phyloP scores from a whole-genome alignment of 345 rosid species.

The Anastatica hierochuntica region DNA sequence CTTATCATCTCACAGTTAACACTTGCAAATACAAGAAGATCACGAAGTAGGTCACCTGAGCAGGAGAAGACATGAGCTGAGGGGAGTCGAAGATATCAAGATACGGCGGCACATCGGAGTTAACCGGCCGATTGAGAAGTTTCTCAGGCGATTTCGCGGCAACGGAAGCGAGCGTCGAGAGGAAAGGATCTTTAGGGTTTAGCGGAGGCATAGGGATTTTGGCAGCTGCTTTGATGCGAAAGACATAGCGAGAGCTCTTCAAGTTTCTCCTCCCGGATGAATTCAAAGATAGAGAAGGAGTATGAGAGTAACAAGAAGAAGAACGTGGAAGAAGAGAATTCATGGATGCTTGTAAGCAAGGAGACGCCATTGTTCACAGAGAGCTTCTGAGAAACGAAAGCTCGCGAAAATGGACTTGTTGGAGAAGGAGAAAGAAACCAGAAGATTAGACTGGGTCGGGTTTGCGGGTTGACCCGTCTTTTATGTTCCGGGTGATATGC shows the following conservation, averaged over 20 bases:
- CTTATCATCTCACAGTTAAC: too few relatives aligned
- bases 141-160: slow-evolving; percentile 54
- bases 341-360: slow-evolving; percentile 40
- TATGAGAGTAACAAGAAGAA: too few relatives aligned
- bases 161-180: slow-evolving; percentile 46
- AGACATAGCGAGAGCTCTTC: slow-evolving; percentile 24
- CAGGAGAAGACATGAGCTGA: slow-evolving; percentile 73
- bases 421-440: slow-evolving; percentile 16
- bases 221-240: slow-evolving; percentile 35
- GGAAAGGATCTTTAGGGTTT: slow-evolving; percentile 75
- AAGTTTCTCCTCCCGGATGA: slow-evolving; percentile 24
- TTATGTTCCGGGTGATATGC: background rate
- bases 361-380: slow-evolving; percentile 36
- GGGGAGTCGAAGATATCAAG: slow-evolving; percentile 69
- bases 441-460: slow-evolving; percentile 8
- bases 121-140: slow-evolving; percentile 36
- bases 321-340: slow-evolving; percentile 26
- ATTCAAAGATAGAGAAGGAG: slow-evolving; percentile 22
- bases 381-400: slow-evolving; percentile 3
- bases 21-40: background rate
- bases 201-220: slow-evolving; percentile 58
- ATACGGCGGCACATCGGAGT: slow-evolving; percentile 52
- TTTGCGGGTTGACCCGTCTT: background rate
- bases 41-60: slow-evolving; percentile 35
- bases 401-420: slow-evolving; percentile 19